phyloP scores from a whole-genome alignment of 2,329 filamentous ascomycete genomes.

The Chaetomiaceae sp. region DNA sequence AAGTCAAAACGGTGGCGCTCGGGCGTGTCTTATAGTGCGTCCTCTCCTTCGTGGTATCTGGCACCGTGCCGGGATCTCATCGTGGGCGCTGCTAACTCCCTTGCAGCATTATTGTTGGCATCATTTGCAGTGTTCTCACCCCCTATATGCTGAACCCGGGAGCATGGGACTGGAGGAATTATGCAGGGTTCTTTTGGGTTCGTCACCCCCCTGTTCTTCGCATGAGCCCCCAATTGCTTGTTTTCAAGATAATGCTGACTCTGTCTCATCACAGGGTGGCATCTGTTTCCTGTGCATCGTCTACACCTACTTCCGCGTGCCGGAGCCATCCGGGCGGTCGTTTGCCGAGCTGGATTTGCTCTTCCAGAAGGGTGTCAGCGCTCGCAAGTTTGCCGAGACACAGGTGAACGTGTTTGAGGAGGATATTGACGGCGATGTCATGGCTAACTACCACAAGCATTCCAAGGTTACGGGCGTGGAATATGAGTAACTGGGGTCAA shows the following conservation, averaged over 20 bases:
- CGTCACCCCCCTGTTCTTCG: slow-evolving; percentile 18
- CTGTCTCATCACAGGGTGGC: slow-evolving; percentile 54
- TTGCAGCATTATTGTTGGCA: slow-evolving; percentile 68
- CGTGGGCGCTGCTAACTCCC: slow-evolving; percentile 5
- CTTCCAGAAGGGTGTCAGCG: slow-evolving; percentile 67
- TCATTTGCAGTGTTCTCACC: slow-evolving; percentile 73
- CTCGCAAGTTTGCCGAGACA: slow-evolving; percentile 63
- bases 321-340: slow-evolving; percentile 71
- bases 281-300: slow-evolving; percentile 75
- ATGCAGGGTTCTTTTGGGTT: slow-evolving; percentile 79
- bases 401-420: slow-evolving; percentile 52
- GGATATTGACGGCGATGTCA: slow-evolving; percentile 40
- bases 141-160: slow-evolving; percentile 89
- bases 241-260: not conserved
- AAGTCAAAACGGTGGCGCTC: slow-evolving; percentile 87
- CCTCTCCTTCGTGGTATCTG: not conserved
- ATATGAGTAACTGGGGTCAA: not conserved
- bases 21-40: slow-evolving; percentile 68
- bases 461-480: not conserved
- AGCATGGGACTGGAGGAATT: slow-evolving; percentile 85
- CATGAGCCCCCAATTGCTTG: slow-evolving; percentile 6
- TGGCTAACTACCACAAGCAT: slow-evolving; percentile 42
- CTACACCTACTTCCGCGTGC: slow-evolving; percentile 75
- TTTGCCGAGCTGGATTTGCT: slow-evolving; percentile 83
- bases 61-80: not conserved